These are phyloP conservation scores for Fraxinus paxiana DNA, from an alignment of 305 asterid species.

Conservation along the genomic window DNA sequence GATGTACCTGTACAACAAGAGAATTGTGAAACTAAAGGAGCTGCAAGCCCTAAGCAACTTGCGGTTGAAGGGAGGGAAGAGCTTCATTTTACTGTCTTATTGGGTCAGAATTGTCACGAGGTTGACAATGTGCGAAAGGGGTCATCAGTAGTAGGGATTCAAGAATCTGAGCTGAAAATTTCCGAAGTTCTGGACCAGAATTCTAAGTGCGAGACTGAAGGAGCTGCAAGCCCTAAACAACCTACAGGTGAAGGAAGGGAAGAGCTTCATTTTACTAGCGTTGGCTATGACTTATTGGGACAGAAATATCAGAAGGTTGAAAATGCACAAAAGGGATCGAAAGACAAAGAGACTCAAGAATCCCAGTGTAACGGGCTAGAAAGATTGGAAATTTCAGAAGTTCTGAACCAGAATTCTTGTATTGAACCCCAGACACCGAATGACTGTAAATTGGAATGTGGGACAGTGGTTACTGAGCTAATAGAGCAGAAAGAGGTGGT, in stretches of 20 bases:
- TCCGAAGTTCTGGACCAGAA: slow-evolving; percentile 22
- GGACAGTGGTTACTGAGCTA: slow-evolving; percentile 21
- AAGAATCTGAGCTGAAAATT: slow-evolving; percentile 22
- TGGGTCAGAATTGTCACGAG: slow-evolving; percentile 11
- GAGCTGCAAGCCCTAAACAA: slow-evolving; percentile 20
- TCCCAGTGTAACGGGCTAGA: slow-evolving; percentile 26
- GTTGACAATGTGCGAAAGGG: slow-evolving; percentile 22
- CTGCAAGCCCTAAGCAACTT: slow-evolving; percentile 20
- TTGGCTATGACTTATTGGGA: slow-evolving; percentile 13
- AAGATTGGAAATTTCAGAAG: slow-evolving; percentile 22
- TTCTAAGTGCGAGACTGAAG: slow-evolving; percentile 13
- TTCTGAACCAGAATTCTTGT: slow-evolving; percentile 22
- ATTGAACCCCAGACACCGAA: slow-evolving; percentile 22
- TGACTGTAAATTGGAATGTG: slow-evolving; percentile 20
- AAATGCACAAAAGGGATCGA: slow-evolving; percentile 20
- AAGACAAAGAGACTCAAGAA: slow-evolving; percentile 27
- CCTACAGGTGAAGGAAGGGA: slow-evolving; percentile 13
- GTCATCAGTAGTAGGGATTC: slow-evolving; percentile 24
- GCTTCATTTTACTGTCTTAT: slow-evolving; percentile 18
- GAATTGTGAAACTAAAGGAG: slow-evolving; percentile 15
- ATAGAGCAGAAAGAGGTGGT: slow-evolving; percentile 31
- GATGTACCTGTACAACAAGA: slow-evolving; percentile 13
- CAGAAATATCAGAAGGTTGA: slow-evolving; percentile 12
- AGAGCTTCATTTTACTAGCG: slow-evolving; percentile 13
- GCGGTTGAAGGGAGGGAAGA: slow-evolving; percentile 8